These are phyloP conservation scores for Westerdykella sp. DNA, from an alignment of 2,329 filamentous ascomycete species.

Conservation along the genomic window DNA sequence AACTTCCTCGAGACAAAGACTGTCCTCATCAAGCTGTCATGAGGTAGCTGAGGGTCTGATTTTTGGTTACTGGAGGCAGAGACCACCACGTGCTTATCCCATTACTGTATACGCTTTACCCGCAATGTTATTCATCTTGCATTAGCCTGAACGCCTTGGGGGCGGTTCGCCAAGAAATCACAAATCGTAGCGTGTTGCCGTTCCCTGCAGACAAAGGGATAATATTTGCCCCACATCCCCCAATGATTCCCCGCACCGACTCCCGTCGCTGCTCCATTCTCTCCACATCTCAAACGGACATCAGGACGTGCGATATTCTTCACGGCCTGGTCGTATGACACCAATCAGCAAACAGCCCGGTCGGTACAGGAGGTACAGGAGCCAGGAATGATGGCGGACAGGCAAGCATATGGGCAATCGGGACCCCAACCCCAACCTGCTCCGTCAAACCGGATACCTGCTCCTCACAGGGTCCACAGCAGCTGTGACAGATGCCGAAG, in stretches of 20 bases:
- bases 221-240: constrained; percentile 16
- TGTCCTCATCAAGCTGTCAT: constrained; percentile 26
- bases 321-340: constrained; percentile 16
- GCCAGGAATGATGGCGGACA: constrained; percentile 20
- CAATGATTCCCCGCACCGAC: constrained; percentile 11
- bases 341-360: constrained; percentile 2
- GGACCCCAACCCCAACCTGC: constrained; percentile 3
- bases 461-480: constrained; percentile 30
- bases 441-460: constrained; percentile 18
- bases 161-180: too few relatives aligned
- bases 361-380: constrained; percentile 5
- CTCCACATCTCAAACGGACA: constrained; percentile 5
- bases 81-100: too few relatives aligned
- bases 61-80: too few relatives aligned
- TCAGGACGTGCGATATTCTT: constrained; percentile 9
- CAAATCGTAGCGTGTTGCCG: too few relatives aligned
- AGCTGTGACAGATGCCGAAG: constrained; percentile 36
- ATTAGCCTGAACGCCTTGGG: too few relatives aligned
- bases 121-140: too few relatives aligned
- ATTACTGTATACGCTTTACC: too few relatives aligned
- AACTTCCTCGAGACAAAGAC: constrained; percentile 34
- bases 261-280: constrained; percentile 4
- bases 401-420: constrained; percentile 8
- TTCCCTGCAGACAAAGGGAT: constrained; percentile 6
- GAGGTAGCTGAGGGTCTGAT: background rate